phyloP scores from a whole-genome alignment of 768 basidiomycete genomes.

The Auriculariales sp. region DNA sequence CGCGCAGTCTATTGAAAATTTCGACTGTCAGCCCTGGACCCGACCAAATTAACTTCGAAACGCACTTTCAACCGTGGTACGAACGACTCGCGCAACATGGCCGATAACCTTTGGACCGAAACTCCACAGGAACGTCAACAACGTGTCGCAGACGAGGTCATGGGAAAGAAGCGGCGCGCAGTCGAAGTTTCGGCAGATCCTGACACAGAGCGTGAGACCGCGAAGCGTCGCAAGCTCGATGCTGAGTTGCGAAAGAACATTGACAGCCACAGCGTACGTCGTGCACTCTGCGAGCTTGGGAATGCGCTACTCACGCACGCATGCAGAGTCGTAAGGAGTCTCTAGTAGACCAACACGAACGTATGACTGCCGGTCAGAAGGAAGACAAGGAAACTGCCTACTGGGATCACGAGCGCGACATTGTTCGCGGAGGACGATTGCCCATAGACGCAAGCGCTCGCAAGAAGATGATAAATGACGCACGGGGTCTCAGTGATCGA shows the following conservation, averaged over 20 bases:
- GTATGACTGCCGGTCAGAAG: constrained; percentile 17
- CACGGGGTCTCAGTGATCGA: constrained; percentile 65
- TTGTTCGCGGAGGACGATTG: constrained; percentile 72
- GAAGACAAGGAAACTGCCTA: constrained; percentile 29
- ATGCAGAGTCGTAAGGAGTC: constrained; percentile 31
- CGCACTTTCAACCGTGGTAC: constrained; percentile 58
- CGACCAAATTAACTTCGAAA: constrained; percentile 56
- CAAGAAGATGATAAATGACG: constrained; percentile 63
- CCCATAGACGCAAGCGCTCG: constrained; percentile 76
- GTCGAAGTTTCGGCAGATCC: constrained; percentile 21
- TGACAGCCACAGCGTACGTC: constrained; percentile 62
- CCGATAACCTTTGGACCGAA: constrained; percentile 86
- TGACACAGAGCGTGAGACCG: constrained; percentile 27
- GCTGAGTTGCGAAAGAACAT: constrained; percentile 58
- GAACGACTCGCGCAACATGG: constrained; percentile 25
- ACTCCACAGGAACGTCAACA: constrained; percentile 88
- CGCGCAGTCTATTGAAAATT: neutral
- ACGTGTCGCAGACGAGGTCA: constrained; percentile 83
- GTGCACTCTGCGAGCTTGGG: neutral
- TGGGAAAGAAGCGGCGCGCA: constrained; percentile 78
- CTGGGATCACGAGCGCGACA: constrained; percentile 89
- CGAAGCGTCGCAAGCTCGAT: constrained; percentile 48
- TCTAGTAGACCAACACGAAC: constrained; percentile 37
- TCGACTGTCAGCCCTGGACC: constrained; percentile 74
- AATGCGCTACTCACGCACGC: neutral